Evolutionary conservation across 2,329 filamentous ascomycete genomes (phyloP), one percentile per base, ranked within the genome.

Genomic region (Blastomyces emzantsi): DNA sequence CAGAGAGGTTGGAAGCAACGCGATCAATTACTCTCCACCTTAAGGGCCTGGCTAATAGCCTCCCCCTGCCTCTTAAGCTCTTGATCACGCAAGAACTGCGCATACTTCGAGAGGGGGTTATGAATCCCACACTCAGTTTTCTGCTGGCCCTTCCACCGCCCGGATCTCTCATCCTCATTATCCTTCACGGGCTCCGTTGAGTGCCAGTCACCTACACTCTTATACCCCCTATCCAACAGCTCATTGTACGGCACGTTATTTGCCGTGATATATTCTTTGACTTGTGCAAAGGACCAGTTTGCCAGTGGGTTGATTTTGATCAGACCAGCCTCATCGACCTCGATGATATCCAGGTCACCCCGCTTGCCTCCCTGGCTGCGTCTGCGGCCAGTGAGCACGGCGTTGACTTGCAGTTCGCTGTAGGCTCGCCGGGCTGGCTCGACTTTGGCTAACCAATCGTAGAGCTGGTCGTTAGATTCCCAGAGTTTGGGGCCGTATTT

Each of bases 41-140:
- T 64, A 45, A 81, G 66, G 36, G 79, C 78, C 66, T 79, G 74
- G 7, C 76, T 72, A 49, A 85, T 70, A 52, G 81, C 82, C 69
- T 84, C 79, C 67, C 85, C 83, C 69, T 87, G 81, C 67, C 82
- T 80, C 80, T 90, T 87, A 72, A 82, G 79, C 74, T 91, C 87
- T 76, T 89, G 85, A 66, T 91, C 86, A 71, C 83, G 82, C 63
- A 96, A 79, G 77, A 89, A 97, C 78, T 92, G 87, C 13, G 92
- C 90, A 73, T 97, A 99, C 70, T 92, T 88, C 64, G 90, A 96
- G 76, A 92, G 88, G 78, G 94, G 95, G 83, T 97, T 97, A 85
- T 99, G 94, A 73, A 99, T 97, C 58, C 94, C 94, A 76, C 94
- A 99, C 81, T 99, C 94, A 19, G 92, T 95, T 87, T 99, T 99